Evolutionary conservation across 2,329 filamentous ascomycete genomes (phyloP), one percentile per base, ranked within the genome.

Genomic region (Parascedosporium putredinis): DNA sequence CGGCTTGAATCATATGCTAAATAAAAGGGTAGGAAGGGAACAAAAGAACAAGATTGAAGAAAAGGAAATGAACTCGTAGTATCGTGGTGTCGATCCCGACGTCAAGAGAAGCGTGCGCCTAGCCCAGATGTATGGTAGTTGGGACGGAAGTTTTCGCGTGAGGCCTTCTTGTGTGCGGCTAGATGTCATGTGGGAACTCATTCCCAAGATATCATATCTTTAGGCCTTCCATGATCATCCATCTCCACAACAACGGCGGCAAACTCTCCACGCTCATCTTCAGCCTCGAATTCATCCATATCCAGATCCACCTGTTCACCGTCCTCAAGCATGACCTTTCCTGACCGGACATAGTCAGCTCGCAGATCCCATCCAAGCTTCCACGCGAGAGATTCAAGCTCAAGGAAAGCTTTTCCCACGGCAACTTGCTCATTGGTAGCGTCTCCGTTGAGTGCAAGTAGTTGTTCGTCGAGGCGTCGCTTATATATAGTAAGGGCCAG

Each of bases 321-420:
- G 55, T 78, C 74, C 52, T 78, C 74, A 45, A 76, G 64, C 64
- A 71, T 75, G 23, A 74, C 59, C 49, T 64, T 69, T 2, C 74
- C 74, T 18, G 64, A 64, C 3, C 72, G 66, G 5, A 76, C 58
- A 54, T 75, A 76, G 51, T 75, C 67, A 6, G 65, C 70, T 14
- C 68, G 59, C 10, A 83, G 60, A 49, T 82, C 75, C 79, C 79
- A 83, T 3, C 71, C 76, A 45, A 64, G 64, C 44, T 63, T 65
- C 67, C 65, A 67, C 3, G 76, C 59, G 63, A 68, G 74, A 5
- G 64, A 60, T 56, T 75, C 73, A 2, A 81, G 62, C 4, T 66
- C 66, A 1, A 64, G 63, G 56, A 81, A 79, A 3, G 73, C 71
- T 5, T 65, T 63, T 12, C 69, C 67, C 6, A 76, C 71, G 2